Base-by-base conservation (phyloP, 2,329 filamentous ascomycete genomes). In the Venturia effusa region DNA sequence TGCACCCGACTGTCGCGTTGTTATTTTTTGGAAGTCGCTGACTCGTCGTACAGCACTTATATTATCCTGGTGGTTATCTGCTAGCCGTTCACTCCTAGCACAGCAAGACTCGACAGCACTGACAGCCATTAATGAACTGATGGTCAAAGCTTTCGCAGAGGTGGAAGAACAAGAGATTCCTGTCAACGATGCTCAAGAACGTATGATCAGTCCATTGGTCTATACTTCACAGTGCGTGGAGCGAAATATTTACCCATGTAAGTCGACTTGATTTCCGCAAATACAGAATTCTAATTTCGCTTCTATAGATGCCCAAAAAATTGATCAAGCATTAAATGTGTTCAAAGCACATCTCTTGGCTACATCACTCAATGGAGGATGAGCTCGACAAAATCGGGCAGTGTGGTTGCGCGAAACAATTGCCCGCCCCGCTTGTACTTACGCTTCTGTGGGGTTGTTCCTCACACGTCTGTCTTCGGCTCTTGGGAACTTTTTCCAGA, bases 151-250 rank as follows among this genome's bases (percentile, higher is more conserved):
- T 34, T 57, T 57, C 22, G 51, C 51, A 3, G 51, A 57, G 30
- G 27, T 57, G 15, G 51, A 57, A 57, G 51, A 57, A 6, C 51
- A 57, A n/a, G 51, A 57, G 19, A 57, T 57, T n/a, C 51, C 51
- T 3, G n/a, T 32, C 6, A 57, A 7, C 34, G 51, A 57, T 30
- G 51, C 27, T 11, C 27, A 57, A 57, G 51, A 30, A 19, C 30
- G 51, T 24, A 57, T 57, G 51, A 57, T 57, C 51, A 57, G 51
- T n/a, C 51, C 51, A 3, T 57, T 57, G 51, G 51, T 57, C 3
- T 57, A 57, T n/a, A 57, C 51, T 7, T 57, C 51, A 57, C 51
- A 57, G 6, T 57, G 51, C 8, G 15, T 57, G 6, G 51, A 57
- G 4, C 51, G 51, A 15, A 32, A 19, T 19, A 30, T 57, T 19